phyloP scores from a whole-genome alignment of 2,329 filamentous ascomycete genomes.

The Phialophora expanda region DNA sequence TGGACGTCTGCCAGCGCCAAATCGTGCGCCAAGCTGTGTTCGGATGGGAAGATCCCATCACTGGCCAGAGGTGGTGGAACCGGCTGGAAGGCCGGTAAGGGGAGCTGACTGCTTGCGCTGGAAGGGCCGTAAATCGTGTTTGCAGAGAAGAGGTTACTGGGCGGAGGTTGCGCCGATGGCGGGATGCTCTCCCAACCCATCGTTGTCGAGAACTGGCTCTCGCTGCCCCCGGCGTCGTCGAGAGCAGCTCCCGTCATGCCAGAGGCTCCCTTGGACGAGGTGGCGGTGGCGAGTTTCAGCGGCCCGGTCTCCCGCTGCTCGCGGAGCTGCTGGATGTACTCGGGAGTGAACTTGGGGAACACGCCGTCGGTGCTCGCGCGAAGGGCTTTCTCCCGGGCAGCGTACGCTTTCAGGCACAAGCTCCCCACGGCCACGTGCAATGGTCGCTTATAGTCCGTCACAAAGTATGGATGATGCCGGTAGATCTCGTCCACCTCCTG shows the following conservation, averaged over 20 bases:
- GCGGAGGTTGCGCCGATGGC: not conserved
- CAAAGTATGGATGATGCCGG: slow-evolving; percentile 50
- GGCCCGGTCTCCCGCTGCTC: slow-evolving; percentile 31
- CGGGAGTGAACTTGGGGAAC: slow-evolving; percentile 31
- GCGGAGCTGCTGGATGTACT: slow-evolving; percentile 34
- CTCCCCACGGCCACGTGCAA: slow-evolving; percentile 52
- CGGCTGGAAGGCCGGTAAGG: slow-evolving; percentile 22
- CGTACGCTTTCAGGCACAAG: slow-evolving; percentile 54
- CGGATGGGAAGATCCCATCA: slow-evolving; percentile 27
- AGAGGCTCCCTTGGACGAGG: not conserved
- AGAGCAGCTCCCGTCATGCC: not conserved
- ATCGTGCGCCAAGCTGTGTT: slow-evolving; percentile 30
- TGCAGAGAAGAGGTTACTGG: not conserved
- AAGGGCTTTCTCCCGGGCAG: slow-evolving; percentile 39
- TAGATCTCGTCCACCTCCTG: slow-evolving; percentile 52
- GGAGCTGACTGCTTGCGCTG: slow-evolving; percentile 19
- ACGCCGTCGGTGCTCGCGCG: slow-evolving; percentile 32
- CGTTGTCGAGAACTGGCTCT: not conserved
- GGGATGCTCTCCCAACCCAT: slow-evolving; percentile 4
- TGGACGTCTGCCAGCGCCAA: slow-evolving; percentile 29
- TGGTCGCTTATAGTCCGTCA: slow-evolving; percentile 45
- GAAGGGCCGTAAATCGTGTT: not conserved
- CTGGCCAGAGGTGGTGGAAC: slow-evolving; percentile 7
- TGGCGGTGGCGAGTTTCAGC: not conserved
- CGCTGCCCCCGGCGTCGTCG: not conserved